phyloP scores from a whole-genome alignment of 2,329 filamentous ascomycete species.

The Lasiodiplodia sp. region DNA sequence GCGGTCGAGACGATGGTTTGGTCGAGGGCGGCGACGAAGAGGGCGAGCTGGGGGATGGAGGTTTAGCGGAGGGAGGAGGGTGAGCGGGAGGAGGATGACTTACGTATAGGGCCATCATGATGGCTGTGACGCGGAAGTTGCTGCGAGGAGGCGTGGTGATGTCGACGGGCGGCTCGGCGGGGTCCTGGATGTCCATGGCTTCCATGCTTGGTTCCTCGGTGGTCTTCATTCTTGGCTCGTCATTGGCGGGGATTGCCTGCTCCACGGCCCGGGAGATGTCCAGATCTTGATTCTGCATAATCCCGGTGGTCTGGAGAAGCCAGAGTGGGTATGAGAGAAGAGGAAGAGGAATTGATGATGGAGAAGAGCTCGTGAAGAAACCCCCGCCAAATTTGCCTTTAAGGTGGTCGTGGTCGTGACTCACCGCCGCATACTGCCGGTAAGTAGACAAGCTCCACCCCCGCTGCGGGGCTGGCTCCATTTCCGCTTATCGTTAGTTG shows the following conservation, averaged over 20 bases:
- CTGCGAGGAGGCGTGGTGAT: not conserved
- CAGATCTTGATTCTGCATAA: not conserved
- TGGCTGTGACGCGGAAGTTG: not conserved
- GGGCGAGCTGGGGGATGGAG: conserved; percentile 40
- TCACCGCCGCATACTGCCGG: no score
- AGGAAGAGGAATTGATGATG: not conserved
- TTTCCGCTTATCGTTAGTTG: no score
- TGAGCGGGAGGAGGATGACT: not conserved
- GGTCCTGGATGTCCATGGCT: not conserved
- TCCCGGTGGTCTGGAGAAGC: not conserved
- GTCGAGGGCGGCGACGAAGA: conserved; percentile 53
- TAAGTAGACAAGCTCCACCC: no score
- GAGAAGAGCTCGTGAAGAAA: not conserved
- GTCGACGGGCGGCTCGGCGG: no score
- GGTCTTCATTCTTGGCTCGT: not conserved
- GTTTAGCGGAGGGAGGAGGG: no score
- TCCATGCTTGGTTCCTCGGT: not conserved
- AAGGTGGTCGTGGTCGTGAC: no score
- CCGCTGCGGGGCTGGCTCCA: no score
- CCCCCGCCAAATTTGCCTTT: no score
- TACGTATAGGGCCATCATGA: not conserved
- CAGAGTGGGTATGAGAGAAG: no score
- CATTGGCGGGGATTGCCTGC: not conserved
- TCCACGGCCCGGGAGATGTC: not conserved
- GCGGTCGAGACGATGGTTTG: conserved; percentile 71